A percentile compares a stretch with the other conserved stretches of the same genome.
These are phyloP conservation scores for Cercophora scortea DNA, from an alignment of 495 filamentous ascomycete species.

Conservation along the genomic window DNA sequence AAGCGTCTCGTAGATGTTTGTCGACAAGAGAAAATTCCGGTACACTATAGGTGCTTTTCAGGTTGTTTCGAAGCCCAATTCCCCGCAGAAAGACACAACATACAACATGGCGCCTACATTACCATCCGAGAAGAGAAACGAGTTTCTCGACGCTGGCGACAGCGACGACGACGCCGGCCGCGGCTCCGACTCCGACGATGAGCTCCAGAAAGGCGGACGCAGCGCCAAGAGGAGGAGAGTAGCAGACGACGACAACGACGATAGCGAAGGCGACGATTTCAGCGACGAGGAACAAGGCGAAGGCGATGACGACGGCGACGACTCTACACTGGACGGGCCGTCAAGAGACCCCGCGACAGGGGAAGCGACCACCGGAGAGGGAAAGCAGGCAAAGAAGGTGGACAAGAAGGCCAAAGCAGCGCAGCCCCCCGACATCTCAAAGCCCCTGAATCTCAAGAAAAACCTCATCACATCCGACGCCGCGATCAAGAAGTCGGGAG, in stretches of 20 bases:
- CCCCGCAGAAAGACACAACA: neutral
- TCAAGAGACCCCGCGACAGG: neutral
- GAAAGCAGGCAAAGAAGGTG: constrained; percentile 15
- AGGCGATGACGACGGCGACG: constrained; percentile 11
- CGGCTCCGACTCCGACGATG: constrained; percentile 64
- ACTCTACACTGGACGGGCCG: neutral
- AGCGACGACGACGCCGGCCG: constrained; percentile 59
- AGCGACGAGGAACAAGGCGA: constrained; percentile 21
- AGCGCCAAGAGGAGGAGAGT: constrained; percentile 60
- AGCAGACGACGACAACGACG: constrained; percentile 24
- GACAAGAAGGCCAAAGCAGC: constrained; percentile 8
- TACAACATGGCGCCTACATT: constrained; percentile 15
- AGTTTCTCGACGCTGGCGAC: constrained; percentile 61
- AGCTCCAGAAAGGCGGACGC: constrained; percentile 56
- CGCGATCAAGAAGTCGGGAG: constrained; percentile 58
- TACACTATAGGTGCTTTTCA: too few species aligned
- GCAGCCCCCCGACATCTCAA: constrained; percentile 37
- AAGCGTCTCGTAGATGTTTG: too few species aligned
- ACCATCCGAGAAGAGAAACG: constrained; percentile 62
- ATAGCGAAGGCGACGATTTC: constrained; percentile 12
- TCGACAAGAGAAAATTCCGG: too few species aligned
- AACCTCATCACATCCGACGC: constrained; percentile 51
- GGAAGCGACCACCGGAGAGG: constrained; percentile 1
- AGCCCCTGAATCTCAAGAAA: constrained; percentile 45
- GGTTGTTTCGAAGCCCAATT: too few species aligned